Base-by-base conservation (phyloP, 225 moss, liverwort and hornwort genomes). In the Asterella californica region DNA sequence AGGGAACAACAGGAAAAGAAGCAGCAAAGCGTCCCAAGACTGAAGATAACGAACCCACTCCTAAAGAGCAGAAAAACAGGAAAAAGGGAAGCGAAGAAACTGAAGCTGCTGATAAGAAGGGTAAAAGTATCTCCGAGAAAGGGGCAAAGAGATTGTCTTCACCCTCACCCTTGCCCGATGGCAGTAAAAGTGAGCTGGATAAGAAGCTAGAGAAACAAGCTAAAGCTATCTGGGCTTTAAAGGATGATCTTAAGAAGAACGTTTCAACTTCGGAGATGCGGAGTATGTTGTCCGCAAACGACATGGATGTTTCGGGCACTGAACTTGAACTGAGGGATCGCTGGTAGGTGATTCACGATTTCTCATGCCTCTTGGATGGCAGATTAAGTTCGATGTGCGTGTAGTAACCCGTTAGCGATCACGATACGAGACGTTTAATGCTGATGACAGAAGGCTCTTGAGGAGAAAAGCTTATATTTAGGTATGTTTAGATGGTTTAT, bases 241-340 rank as follows among this genome's bases (percentile, higher is more conserved):
- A 95, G 82, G 99, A 99, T 82, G 89, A 92, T n/a, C 54, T 99
- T 42, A 88, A 86, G 63, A 89, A 90, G 81, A 83, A 84, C 60
- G 91, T 95, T 59, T 86, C 89, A 9, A 83, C 81, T 74, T 78
- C 90, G 34, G 88, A 95, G 81, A 75, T 95, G 85, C 92, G 95
- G 49, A 79, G 74, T 17, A 86, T 99, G 90, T 77, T 95, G 84
- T 80, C 78, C 54, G 80, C 83, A 34, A 99, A 99, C 82, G 77
- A 76, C 32, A 93, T 93, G 86, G 99, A 95, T 82, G 78, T 86
- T 74, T 76, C 89, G 19, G 93, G 99, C 78, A 90, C 93, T 45
- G 95, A 99, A 74, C 91, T 92, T 85, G 90, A 90, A 83, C 84
- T 99, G 74, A 83, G 93, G 54, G 92, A 99, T 78, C 99, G 99